phyloP scores from a whole-genome alignment of 352 stramenopile genomes.

The Globisporangium iwayamae region DNA sequence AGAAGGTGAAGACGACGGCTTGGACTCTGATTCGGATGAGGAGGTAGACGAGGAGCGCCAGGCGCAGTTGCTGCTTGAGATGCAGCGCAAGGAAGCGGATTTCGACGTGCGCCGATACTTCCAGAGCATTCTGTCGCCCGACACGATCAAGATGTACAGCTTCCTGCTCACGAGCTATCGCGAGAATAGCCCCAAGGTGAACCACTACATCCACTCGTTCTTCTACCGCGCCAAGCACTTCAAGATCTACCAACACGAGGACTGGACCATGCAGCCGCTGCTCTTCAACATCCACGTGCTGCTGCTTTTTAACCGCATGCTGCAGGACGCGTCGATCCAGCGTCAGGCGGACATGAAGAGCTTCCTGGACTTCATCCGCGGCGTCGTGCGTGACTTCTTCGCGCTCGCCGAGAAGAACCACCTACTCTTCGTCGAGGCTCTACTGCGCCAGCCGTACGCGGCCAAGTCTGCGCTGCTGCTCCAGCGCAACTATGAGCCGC shows the following conservation, averaged over 20 bases:
- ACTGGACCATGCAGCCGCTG: conserved; percentile 84
- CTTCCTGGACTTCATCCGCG: conserved; percentile 79
- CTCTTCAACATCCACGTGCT: conserved; percentile 84
- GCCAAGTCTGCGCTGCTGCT: conserved; percentile 66
- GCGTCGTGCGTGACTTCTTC: conserved; percentile 80
- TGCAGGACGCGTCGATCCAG: conserved; percentile 75
- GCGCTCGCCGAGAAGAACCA: conserved; percentile 73
- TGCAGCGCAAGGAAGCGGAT: conserved; percentile 83
- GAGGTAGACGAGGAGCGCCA: conserved; percentile 75
- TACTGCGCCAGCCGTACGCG: conserved; percentile 71
- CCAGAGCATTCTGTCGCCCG: conserved; percentile 68
- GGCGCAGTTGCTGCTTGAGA: conserved; percentile 70
- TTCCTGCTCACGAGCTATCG: conserved; percentile 66
- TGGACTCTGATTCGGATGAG: conserved; percentile 56
- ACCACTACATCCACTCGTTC: conserved; percentile 88
- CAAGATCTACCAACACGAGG: conserved; percentile 62
- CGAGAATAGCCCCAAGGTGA: conserved; percentile 78
- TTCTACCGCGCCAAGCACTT: conserved; percentile 86
- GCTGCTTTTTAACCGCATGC: conserved; percentile 78
- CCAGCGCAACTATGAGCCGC: conserved; percentile 70
- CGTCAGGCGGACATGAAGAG: conserved; percentile 50
- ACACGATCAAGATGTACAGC: conserved; percentile 86
- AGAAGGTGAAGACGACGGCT: conserved; percentile 25
- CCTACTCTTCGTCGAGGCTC: conserved; percentile 70
- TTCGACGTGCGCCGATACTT: conserved; percentile 86